Evolutionary conservation across 2,329 filamentous ascomycete species (phyloP), one percentile per base, ranked within the genome.

Genomic region (Coniochaeta sp.): DNA sequence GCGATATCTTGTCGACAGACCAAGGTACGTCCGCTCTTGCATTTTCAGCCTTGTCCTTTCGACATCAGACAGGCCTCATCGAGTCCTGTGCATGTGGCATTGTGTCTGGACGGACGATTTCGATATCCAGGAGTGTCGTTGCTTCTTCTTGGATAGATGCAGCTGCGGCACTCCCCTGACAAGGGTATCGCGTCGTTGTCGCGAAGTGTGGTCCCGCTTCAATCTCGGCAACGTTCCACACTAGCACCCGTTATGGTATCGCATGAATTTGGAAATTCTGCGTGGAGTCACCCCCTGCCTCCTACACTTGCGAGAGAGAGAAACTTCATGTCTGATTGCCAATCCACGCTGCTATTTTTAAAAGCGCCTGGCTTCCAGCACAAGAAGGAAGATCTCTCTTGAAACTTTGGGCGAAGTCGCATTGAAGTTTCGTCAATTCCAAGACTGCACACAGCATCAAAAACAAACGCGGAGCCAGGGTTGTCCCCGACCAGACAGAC

Each of bases 141-240:
- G 10, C 38, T n/a, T n/a, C n/a, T n/a, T 42, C 38, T 42, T 22
- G 6, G 45, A 31, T 30, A n/a, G n/a, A n/a, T n/a, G n/a, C n/a
- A 14, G 26, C 45, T 48, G 28, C 45, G 45, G 45, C n/a, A 31
- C 4, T 48, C 24, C 6, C n/a, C 45, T 14, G 16, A 35, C 28
- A 49, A 33, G 47, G 47, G 28, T 32, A 3, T n/a, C 10, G 28
- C 30, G 45, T 48, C 24, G 48, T 55, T n/a, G n/a, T n/a, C 46
- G 51, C 57, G 59, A 58, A n/a, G n/a, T n/a, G 53, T 57, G 55
- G 59, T 64, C 61, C 63, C 63, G 62, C 62, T 62, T 65, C 63
- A 70, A 68, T 70, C 58, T 69, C 67, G 67, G 66, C 66, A 67
- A 61, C 62, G 65, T 67, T 66, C 63, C 64, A 66, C 63, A 60